Evolutionary conservation across 768 basidiomycete species (phyloP), one percentile per base, ranked within the genome.

Genomic region (Auricularia cornea): DNA sequence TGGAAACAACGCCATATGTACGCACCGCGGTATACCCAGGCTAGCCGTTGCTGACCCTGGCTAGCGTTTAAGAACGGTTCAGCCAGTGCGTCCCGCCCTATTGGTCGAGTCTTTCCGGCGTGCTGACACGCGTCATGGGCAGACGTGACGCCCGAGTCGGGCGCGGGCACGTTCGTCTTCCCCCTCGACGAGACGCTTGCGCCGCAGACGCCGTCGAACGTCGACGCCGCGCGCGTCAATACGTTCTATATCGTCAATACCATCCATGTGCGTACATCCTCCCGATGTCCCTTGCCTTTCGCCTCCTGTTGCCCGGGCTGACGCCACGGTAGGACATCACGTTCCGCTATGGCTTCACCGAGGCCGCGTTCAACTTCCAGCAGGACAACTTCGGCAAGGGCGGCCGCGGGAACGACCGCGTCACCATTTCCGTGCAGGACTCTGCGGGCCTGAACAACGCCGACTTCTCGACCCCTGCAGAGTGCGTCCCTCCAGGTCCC

Each of bases 221-320:
- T 81, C 60, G 76, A 83, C 61, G 81, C 85, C 30, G 84, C 84
- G 3, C 75, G 80, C 33, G 30, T 26, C 54, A 57, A 57, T 26
- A 80, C 81, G 2, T 88, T 86, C 72, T 88, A 86, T 71, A 74
- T 85, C 33, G 77, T 78, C 68, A 89, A 88, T 73, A 79, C 77
- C 62, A 76, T 84, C 60, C 85, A 87, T 70, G 85, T 48, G 44
- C 20, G 44, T 48, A 18, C 44, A 8, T 40, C 38, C 38, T 40
- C 38, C 18, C 38, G 38, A 18, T 40, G 8, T 40, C 8, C 8
- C 18, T 8, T 40, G 8, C 38, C 8, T 18, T 18, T 40, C 18
- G 8, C 8, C 8, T 40, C 18, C 18, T 18, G 38, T 40, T 40
- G 38, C 38, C 38, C 38, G 18, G 8, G 8, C 8, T 40, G 18